Base-by-base conservation (phyloP, 306 rosid species). In the Ochetophila trinervis region DNA sequence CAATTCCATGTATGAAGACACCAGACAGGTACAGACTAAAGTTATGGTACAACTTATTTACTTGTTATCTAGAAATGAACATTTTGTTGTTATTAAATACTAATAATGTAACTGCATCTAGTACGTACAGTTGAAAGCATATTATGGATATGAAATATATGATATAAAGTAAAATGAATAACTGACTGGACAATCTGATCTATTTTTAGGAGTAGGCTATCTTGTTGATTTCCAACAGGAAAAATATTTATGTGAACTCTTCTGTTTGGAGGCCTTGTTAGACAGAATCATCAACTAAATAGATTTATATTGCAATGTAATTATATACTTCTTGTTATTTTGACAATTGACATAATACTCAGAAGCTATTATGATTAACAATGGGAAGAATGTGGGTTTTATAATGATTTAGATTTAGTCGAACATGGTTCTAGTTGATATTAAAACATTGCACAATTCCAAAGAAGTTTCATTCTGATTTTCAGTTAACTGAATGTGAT, bases 1-100 rank as follows among this genome's bases (percentile, higher is more conserved):
- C 82, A n/a, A 77, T 82, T 83, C 95, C 89, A 5, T 88, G 88
- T 77, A 63, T 87, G 74, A 93, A 87, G 85, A 87, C 93, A 27
- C 89, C 96, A 3, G 93, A 89, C 75, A 87, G 98, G 98, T 93
- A 85, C 60, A 79, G 15, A 63, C 21, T 66, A 15, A 53, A 70
- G 40, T 64, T 20, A 10, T 76, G 68, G 52, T 48, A 40, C 63
- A 64, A 42, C 60, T 53, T 51, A 45, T 44, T 45, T 6, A 20
- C 62, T 40, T 34, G 67, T 37, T 8, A 53, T 40, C 45, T 40
- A n/a, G 34, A 45, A 30, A 22, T 57, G 70, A n/a, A n/a, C 1
- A 42, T 7, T 5, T 51, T 35, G 21, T 48, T 17, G 5, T 8
- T 0, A n/a, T 8, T 4, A 3, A 23, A 48, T 30, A 48, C 3